Conservation (phyloP, 2,329 filamentous ascomycete genomes). For the Emericellopsis cladophorae region DNA sequence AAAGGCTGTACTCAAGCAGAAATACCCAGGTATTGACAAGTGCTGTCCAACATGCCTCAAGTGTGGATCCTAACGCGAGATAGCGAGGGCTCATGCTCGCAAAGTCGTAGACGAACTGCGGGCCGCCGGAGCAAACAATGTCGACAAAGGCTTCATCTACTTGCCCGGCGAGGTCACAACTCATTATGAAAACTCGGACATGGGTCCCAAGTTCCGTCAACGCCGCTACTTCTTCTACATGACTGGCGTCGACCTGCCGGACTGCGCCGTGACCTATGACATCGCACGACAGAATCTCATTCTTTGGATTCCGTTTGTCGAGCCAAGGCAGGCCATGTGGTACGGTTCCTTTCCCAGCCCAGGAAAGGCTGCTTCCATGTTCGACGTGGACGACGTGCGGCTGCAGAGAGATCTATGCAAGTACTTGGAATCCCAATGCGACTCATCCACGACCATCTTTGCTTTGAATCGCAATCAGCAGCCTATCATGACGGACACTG, state of each 20-base stretch:
- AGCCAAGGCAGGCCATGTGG: slow-evolving; percentile 49
- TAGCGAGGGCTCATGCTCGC: slow-evolving; percentile 44
- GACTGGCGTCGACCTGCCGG: slow-evolving; percentile 38
- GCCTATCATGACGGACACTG: slow-evolving; percentile 25
- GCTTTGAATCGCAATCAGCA: slow-evolving; percentile 36
- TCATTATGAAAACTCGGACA: slow-evolving; percentile 46
- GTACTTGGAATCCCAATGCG: slow-evolving; percentile 25
- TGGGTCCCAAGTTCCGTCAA: slow-evolving; percentile 41
- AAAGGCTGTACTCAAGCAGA: slow-evolving; percentile 2
- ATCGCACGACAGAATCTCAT: slow-evolving; percentile 47
- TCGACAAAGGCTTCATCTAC: slow-evolving; percentile 38
- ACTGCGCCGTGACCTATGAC: slow-evolving; percentile 45
- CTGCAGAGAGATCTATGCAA: slow-evolving; percentile 41
- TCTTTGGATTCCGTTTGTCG: slow-evolving; percentile 62
- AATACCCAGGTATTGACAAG: slow-evolving; percentile 3
- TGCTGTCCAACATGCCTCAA: too few relatives aligned
- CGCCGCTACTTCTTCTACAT: slow-evolving; percentile 51
- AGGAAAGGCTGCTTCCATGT: slow-evolving; percentile 46
- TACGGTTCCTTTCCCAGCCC: slow-evolving; percentile 47
- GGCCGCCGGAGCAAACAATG: slow-evolving; percentile 10
- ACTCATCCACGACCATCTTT: slow-evolving; percentile 23
- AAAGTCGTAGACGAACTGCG: slow-evolving; percentile 38
- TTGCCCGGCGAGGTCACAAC: slow-evolving; percentile 37
- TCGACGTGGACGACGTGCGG: slow-evolving; percentile 60
- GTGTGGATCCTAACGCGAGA: not conserved